Conservation (phyloP, 2,329 filamentous ascomycete species). For the Trichoderma atrobrunneum region DNA sequence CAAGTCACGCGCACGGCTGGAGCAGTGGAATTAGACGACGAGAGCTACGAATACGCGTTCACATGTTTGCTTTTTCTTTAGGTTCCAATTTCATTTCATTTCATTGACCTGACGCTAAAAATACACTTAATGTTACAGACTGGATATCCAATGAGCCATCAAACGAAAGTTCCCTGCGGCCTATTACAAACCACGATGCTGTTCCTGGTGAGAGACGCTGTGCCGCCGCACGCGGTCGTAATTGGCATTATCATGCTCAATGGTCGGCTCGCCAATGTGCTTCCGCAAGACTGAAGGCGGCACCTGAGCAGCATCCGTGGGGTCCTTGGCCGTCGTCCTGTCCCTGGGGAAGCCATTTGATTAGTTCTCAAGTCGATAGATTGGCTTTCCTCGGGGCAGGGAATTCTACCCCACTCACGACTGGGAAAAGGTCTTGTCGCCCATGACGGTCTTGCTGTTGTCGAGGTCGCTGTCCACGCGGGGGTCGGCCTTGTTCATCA, state of each 20-base stretch:
- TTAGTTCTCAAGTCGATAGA: not conserved
- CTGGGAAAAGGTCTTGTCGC: conserved; percentile 47
- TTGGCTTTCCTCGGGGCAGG: not conserved
- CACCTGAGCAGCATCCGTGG: conserved; percentile 56
- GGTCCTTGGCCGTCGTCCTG: conserved; percentile 37
- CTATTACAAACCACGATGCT: conserved; percentile 44
- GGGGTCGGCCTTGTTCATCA: conserved; percentile 55
- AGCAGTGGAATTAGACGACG: not conserved
- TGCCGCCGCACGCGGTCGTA: conserved; percentile 48
- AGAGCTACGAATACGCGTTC: not conserved
- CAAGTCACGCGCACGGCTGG: not conserved
- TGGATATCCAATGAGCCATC: not conserved
- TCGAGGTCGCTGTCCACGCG: conserved; percentile 56
- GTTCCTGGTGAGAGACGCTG: conserved; percentile 48
- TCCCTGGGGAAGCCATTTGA: not conserved
- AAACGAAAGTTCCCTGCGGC: not conserved
- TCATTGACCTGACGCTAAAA: conserved; percentile 14
- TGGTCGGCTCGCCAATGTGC: conserved; percentile 44
- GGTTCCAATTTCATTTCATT: not conserved
- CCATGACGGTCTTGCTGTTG: conserved; percentile 52
- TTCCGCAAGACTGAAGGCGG: conserved; percentile 52
- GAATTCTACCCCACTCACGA: conserved; percentile 32
- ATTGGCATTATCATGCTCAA: conserved; percentile 43
- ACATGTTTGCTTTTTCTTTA: not conserved
- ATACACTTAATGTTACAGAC: conserved; percentile 8